Percentiles rank a stretch among this genome's conserved stretches.
These are phyloP conservation scores for Syzygium aqueum DNA, from an alignment of 345 rosid genomes.

Conservation along the genomic window DNA sequence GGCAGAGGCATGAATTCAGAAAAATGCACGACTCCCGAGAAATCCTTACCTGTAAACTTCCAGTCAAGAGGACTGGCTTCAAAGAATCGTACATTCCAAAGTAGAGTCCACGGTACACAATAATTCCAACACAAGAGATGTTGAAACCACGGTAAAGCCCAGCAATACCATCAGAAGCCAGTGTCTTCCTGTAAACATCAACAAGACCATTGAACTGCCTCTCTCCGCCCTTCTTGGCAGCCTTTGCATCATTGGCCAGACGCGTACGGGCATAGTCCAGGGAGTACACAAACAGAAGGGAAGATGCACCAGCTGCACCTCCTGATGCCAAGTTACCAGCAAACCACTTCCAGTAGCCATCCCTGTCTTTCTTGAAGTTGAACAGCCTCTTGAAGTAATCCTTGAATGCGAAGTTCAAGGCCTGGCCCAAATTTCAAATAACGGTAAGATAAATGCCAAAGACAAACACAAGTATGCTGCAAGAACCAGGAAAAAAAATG, in stretches of 20 bases:
- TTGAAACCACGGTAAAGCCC: conserved; percentile 92
- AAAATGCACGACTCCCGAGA: neutral
- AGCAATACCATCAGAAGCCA: conserved; percentile 65
- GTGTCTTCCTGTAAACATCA: conserved; percentile 78
- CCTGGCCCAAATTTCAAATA: conserved; percentile 23
- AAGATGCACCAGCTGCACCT: conserved; percentile 92
- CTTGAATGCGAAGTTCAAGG: conserved; percentile 90
- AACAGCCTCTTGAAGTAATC: conserved; percentile 82
- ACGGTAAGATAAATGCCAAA: neutral
- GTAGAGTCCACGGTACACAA: conserved; percentile 86
- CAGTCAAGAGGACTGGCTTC: conserved; percentile 77
- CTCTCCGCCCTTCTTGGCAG: conserved; percentile 81
- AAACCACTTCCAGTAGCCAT: conserved; percentile 92
- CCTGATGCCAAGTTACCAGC: conserved; percentile 88
- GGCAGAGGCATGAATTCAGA: neutral
- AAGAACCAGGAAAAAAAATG: neutral
- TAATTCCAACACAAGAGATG: conserved; percentile 76
- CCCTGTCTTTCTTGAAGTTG: conserved; percentile 83
- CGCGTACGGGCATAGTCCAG: conserved; percentile 90
- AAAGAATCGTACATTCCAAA: conserved; percentile 86
- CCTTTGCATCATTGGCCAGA: conserved; percentile 84
- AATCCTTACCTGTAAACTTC: conserved; percentile 38
- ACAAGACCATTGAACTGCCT: conserved; percentile 77
- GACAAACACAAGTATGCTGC: neutral
- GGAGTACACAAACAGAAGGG: conserved; percentile 77